Base-by-base conservation (phyloP, 2,329 filamentous ascomycete species). In the Colletotrichum lini region DNA sequence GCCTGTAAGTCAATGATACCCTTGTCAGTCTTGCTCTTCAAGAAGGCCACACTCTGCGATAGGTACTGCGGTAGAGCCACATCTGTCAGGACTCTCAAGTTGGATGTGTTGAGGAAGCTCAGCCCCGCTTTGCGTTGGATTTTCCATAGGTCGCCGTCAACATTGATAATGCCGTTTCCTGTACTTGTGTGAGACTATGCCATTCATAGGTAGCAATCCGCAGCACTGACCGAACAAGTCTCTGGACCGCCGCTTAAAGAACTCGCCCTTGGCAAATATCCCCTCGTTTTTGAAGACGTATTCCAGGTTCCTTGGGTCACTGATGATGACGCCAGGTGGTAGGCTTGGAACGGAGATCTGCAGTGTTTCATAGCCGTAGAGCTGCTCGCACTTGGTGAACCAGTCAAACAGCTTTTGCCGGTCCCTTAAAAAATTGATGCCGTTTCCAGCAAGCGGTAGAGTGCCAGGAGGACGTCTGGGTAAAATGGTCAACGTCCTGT, bases 151-250 rank as follows among this genome's bases (percentile, higher is more conserved):
- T 90, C 87, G 50, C 90, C 90, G 72, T 92, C 90, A 35, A 87
- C 87, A 74, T 92, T 92, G 79, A 92, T 91, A 74, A 92, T 92
- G 35, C 90, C 90, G 73, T 90, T 84, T 1, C 89, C 85, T 87
- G 57, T 10, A 15, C 16, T 26, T 18, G 23, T 21, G 44, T 60
- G 8, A 65, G 56, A 23, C 23, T 42, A 40, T 2, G 18, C 2
- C 0, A 60, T 78, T 63, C 78, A 80, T 86, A 2, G 12, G 18
- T 30, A 5, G 23, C n/a, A n/a, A 13, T 45, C n/a, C 44, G 7
- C 16, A n/a, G n/a, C 9, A 53, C 72, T 30, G 9, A 74, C 73
- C 90, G 72, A 92, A 92, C 0, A 92, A 80, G 76, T 92, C 90
- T 84, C 87, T 87, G 0, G 89, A 87, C 47, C 89, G 84, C 21